phyloP scores from a whole-genome alignment of 2,329 filamentous ascomycete species.

The Pyrenochaeta sp. region DNA sequence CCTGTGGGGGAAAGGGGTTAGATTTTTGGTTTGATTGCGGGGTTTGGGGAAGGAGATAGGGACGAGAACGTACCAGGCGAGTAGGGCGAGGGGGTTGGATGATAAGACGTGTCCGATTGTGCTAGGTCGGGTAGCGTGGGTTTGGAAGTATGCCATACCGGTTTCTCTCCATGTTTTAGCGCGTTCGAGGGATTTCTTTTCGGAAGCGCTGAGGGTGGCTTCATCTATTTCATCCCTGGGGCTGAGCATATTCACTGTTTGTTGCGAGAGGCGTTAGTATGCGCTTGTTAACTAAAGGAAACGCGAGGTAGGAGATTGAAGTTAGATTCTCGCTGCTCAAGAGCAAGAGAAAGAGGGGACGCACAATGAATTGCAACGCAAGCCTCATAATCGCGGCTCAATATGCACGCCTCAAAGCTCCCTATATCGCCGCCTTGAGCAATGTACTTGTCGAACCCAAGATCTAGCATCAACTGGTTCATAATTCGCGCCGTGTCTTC shows the following conservation, averaged over 20 bases:
- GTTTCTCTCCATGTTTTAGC: slow-evolving; percentile 44
- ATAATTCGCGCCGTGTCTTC: slow-evolving; percentile 55
- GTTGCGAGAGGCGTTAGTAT: no score
- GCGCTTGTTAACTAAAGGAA: no score
- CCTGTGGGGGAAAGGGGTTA: slow-evolving; percentile 28
- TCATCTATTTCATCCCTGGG: slow-evolving; percentile 18
- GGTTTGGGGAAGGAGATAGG: no score
- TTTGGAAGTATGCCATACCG: slow-evolving; percentile 60
- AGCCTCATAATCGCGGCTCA: slow-evolving; percentile 51
- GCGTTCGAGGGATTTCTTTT: slow-evolving; percentile 22
- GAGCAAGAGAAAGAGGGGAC: no score
- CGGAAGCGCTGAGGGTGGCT: slow-evolving; percentile 19
- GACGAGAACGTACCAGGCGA: slow-evolving; percentile 56
- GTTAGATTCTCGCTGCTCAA: no score
- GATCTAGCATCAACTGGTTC: slow-evolving; percentile 61
- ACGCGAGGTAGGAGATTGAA: no score
- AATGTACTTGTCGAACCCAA: slow-evolving; percentile 65
- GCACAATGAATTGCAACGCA: slow-evolving; percentile 56
- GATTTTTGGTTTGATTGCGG: not conserved
- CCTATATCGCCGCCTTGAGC: slow-evolving; percentile 67
- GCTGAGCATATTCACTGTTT: slow-evolving; percentile 40
- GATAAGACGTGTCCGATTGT: slow-evolving; percentile 65
- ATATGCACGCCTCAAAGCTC: slow-evolving; percentile 50
- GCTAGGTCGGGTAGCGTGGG: slow-evolving; percentile 63
- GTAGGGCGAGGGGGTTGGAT: slow-evolving; percentile 63